Evolutionary conservation across 352 stramenopile genomes (phyloP).

Genomic region (Phytophthora lateralis): DNA sequence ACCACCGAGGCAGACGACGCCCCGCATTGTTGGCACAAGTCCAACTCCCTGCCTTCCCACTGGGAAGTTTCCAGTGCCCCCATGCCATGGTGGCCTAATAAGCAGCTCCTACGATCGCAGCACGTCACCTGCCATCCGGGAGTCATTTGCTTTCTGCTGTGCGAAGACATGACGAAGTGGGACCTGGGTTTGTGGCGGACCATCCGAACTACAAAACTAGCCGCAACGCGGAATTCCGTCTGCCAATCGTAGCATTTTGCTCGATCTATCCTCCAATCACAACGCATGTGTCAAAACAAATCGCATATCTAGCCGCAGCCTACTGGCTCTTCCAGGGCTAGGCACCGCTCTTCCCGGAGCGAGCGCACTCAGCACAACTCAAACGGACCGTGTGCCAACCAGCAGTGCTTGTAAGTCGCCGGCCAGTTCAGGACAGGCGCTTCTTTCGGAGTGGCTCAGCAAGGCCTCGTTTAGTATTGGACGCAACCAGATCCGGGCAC

Average conservation of each 20-base stretch:
- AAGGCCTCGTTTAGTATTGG: not conserved
- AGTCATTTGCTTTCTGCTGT: conserved; percentile 26
- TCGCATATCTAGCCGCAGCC: conserved; percentile 12
- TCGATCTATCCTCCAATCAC: conserved; percentile 14
- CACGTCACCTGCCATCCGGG: conserved; percentile 29
- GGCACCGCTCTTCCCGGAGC: conserved; percentile 20
- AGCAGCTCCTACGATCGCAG: conserved; percentile 23
- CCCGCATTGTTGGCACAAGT: not conserved
- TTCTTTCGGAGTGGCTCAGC: not conserved
- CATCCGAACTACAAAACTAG: conserved; percentile 11
- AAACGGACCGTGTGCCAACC: conserved; percentile 17
- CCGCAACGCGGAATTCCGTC: not conserved
- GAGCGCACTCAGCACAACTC: conserved; percentile 23
- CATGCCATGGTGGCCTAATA: not conserved
- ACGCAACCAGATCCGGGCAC: not conserved
- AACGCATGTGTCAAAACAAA: conserved; percentile 2
- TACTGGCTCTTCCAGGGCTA: conserved; percentile 31
- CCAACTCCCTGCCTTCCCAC: not conserved
- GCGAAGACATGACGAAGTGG: conserved; percentile 25
- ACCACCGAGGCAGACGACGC: not conserved
- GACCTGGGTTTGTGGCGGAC: conserved; percentile 10
- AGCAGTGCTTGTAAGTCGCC: not conserved
- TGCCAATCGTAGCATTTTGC: not conserved
- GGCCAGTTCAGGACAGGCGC: not conserved
- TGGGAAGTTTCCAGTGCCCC: no score